Conservation (phyloP, 768 basidiomycete species). For the Leccinum sublutescens region DNA sequence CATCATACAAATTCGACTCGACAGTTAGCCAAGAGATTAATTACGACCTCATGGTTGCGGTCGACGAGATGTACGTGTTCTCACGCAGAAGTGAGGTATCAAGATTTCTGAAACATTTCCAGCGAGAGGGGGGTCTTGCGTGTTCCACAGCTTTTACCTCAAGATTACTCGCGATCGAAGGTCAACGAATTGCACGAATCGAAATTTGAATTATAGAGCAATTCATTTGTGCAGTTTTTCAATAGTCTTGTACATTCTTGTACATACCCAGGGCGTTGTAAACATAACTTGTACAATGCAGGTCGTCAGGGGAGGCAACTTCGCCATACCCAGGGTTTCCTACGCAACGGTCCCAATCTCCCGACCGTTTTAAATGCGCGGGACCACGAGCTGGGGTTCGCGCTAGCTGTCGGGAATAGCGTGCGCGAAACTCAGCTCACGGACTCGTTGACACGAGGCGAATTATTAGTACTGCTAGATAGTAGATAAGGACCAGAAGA, state of each 20-base stretch:
- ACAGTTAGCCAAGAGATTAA: constrained; percentile 89
- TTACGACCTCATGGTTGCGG: constrained; percentile 85
- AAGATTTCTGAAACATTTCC: constrained; percentile 6
- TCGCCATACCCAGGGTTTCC: not conserved
- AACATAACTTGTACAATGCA: not conserved
- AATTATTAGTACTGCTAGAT: not conserved
- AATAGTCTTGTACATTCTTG: not conserved
- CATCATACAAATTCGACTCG: constrained; percentile 91
- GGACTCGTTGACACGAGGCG: not conserved
- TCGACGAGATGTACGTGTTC: constrained; percentile 84
- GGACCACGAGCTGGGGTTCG: not conserved
- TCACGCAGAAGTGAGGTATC: not conserved
- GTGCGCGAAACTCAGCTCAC: not conserved
- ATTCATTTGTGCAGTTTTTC: not conserved
- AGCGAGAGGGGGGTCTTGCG: constrained; percentile 69
- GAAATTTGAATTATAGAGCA: constrained; percentile 23
- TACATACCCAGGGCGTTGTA: not conserved
- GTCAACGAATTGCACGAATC: constrained; percentile 28
- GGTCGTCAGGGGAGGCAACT: not conserved
- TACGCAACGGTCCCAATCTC: not conserved
- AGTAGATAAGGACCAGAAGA: not conserved
- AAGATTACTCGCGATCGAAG: constrained; percentile 44
- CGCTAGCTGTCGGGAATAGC: too few relatives aligned
- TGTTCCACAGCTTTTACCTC: constrained; percentile 63
- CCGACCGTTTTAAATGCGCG: not conserved